Evolutionary conservation across 192 early-diverging fungal species (phyloP).

Genomic region (Diversispora epigaea): DNA sequence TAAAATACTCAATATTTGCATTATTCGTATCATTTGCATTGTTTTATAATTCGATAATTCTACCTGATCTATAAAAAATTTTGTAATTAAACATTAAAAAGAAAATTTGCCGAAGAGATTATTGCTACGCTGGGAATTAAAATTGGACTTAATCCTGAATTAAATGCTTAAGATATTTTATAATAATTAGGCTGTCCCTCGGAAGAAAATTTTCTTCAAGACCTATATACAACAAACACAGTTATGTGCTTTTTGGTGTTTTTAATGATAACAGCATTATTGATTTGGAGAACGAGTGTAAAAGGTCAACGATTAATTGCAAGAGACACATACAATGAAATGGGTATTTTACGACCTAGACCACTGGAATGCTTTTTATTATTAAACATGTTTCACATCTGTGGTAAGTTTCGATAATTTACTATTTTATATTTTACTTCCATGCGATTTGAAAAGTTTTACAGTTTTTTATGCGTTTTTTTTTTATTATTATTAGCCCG

Average conservation of each 20-base stretch:
- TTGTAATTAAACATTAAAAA: no score
- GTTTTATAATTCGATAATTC: no score
- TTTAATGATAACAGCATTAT: constrained; percentile 3
- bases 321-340: constrained; percentile 2
- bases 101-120: no score
- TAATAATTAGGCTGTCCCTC: background rate
- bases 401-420: background rate
- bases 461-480: background rate
- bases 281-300: constrained; percentile 11
- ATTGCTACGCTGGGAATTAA: no score
- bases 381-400: constrained; percentile 12
- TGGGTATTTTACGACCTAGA: constrained; percentile 4
- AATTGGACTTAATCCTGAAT: background rate
- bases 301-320: constrained; percentile 9
- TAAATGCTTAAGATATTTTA: background rate
- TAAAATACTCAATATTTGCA: background rate
- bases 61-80: no score
- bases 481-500: no score
- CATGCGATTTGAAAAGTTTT: background rate
- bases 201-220: constrained; percentile 5
- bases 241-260: constrained; percentile 3
- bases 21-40: background rate
- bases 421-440: background rate
- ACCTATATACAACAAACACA: background rate
- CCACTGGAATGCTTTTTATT: constrained; percentile 17